Base-by-base conservation (phyloP, 345 rosid species). In the Melastoma malabathricum region DNA sequence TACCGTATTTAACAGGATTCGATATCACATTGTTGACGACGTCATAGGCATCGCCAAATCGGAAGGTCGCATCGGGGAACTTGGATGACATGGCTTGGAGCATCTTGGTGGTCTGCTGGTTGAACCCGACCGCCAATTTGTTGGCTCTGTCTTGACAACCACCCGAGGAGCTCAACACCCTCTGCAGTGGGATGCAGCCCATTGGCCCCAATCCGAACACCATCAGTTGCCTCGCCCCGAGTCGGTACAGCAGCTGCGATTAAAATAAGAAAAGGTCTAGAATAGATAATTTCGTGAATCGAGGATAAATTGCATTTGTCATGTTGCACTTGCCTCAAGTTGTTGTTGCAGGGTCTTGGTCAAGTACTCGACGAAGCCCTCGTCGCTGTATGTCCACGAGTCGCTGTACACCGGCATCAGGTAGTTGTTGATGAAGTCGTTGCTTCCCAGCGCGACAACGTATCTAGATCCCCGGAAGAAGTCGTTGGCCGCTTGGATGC, bases 101-200 rank as follows among this genome's bases (percentile, higher is more conserved):
- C 61, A 86, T 56, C 64, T 69, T 66, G 69, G 49, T 29, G 7
- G 73, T 46, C 53, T 83, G 96, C 56, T 67, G 53, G 43, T 86
- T 86, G 70, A 84, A 90, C 63, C 64, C 60, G 27, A 75, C 31
- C 9, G 98, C 89, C 34, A 90, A 73, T 29, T 70, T 78, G 57
- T 89, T 90, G 3, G 94, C 73, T 56, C 64, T 72, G 27, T 82
- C 77, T 62, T 84, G 95, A 56, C 98, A 90, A 10, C 54, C 59
- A 2, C 96, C 95, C 3, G 67, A 57, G 1, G 83, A 49, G 41
- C 82, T 82, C 25, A 86, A 51, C 43, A 89, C 89, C 76, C 98
- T 84, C 69, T 90, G 98, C 0, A 90, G 83, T 16, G 98, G 98
- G 55, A 90, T 90, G 58, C 98, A 90, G n/a, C 98, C 96, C 90